Percentiles rank a stretch among this genome's conserved stretches.
Conservation (phyloP, 2,329 filamentous ascomycete species). For the Pestalotiopsis sp. region DNA sequence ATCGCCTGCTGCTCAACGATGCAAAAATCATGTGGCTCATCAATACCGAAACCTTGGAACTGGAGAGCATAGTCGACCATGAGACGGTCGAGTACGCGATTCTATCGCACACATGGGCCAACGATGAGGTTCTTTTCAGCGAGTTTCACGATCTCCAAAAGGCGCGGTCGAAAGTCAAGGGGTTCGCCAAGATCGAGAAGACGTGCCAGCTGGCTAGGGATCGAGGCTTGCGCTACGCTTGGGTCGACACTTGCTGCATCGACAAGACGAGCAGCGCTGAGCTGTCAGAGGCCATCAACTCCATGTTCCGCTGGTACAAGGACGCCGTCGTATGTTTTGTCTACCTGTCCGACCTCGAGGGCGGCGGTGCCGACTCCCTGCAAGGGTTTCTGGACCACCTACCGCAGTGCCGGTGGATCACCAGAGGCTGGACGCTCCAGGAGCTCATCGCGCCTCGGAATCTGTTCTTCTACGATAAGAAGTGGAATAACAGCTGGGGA, state of each 20-base stretch:
- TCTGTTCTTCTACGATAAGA: constrained; percentile 19
- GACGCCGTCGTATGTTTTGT: constrained; percentile 21
- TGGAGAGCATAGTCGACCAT: neutral
- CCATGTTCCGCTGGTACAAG: constrained; percentile 22
- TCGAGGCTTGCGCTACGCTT: constrained; percentile 19
- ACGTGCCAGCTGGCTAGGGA: constrained; percentile 16
- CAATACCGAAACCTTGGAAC: neutral
- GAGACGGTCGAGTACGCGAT: constrained; percentile 30
- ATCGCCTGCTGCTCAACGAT: neutral
- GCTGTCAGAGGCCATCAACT: constrained; percentile 24
- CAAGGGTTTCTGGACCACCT: neutral
- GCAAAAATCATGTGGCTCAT: constrained; percentile 9
- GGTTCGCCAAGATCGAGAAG: constrained; percentile 20
- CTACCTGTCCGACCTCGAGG: constrained; percentile 27
- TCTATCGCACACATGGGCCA: constrained; percentile 38
- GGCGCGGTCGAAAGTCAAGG: too few relatives aligned
- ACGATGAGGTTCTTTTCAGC: constrained; percentile 32
- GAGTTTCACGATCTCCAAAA: constrained; percentile 17
- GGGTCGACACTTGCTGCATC: constrained; percentile 29
- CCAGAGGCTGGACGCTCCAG: constrained; percentile 25
- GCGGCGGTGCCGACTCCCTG: constrained; percentile 28
- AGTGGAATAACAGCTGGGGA: constrained; percentile 16
- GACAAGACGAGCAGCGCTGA: constrained; percentile 24
- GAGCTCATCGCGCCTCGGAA: constrained; percentile 22
- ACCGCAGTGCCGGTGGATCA: constrained; percentile 12